These are phyloP conservation scores for Mycena alexandri DNA, from an alignment of 768 basidiomycete species.

Conservation along the genomic window DNA sequence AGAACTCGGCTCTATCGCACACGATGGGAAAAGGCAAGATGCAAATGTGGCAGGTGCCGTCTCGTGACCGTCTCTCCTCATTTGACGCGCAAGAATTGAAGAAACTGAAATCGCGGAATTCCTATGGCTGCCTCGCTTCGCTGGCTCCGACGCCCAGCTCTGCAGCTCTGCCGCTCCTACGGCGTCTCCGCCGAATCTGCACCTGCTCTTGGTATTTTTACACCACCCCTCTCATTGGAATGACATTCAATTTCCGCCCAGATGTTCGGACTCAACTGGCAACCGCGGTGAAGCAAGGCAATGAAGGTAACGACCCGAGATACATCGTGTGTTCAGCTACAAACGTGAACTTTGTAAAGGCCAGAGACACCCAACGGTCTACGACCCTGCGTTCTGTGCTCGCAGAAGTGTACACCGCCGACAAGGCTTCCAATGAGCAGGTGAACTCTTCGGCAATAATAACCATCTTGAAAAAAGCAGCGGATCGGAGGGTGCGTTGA, in stretches of 20 bases:
- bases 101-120: neutral
- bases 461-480: slow-evolving; percentile 69
- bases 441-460: slow-evolving; percentile 64
- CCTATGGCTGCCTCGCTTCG: slow-evolving; percentile 9
- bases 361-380: slow-evolving; percentile 67
- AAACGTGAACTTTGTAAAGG: slow-evolving; percentile 50
- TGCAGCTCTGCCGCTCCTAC: slow-evolving; percentile 14
- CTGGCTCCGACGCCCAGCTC: neutral
- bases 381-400: slow-evolving; percentile 73
- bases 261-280: slow-evolving; percentile 68
- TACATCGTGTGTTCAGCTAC: neutral
- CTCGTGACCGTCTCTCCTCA: slow-evolving; percentile 23
- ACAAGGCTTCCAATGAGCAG: slow-evolving; percentile 63
- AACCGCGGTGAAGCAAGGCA: slow-evolving; percentile 68
- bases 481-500: slow-evolving; percentile 67
- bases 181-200: slow-evolving; percentile 2
- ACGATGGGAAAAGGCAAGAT: neutral
- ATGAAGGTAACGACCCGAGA: slow-evolving; percentile 67
- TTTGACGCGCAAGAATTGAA: neutral
- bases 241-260: slow-evolving; percentile 39
- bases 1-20: slow-evolving; percentile 14
- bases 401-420: slow-evolving; percentile 75
- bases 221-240: neutral
- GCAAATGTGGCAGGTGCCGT: neutral
- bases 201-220: slow-evolving; percentile 17